These are phyloP conservation scores for Pestalotiopsis fici DNA, from an alignment of 2,329 filamentous ascomycete genomes.

Conservation along the genomic window DNA sequence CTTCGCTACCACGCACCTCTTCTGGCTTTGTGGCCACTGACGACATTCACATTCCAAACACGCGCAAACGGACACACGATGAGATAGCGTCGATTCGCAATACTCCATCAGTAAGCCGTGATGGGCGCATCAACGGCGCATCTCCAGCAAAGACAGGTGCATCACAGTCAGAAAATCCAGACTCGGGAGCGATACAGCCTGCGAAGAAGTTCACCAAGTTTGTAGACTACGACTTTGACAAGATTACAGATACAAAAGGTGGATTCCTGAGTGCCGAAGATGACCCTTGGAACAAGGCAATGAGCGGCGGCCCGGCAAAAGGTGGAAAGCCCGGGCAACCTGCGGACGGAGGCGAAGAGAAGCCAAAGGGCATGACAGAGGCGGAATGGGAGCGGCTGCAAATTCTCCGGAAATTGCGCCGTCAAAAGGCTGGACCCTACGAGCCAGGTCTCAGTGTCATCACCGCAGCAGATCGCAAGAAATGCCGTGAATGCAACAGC, in stretches of 20 bases:
- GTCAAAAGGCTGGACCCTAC: constrained; percentile 77
- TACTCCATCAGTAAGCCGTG: constrained; percentile 63
- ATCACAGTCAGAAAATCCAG: constrained; percentile 15
- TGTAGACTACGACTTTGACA: constrained; percentile 96
- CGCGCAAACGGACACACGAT: constrained; percentile 70
- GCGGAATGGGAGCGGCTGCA: constrained; percentile 90
- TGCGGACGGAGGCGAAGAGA: constrained; percentile 51
- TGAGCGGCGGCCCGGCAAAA: constrained; percentile 50
- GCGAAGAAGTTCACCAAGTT: constrained; percentile 90
- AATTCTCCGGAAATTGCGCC: constrained; percentile 69
- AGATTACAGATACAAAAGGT: constrained; percentile 97
- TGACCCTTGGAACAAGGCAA: constrained; percentile 83
- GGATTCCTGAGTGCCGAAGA: constrained; percentile 91
- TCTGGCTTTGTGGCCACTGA: constrained; percentile 74
- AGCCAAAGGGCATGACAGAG: constrained; percentile 84
- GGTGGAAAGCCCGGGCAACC: constrained; percentile 30
- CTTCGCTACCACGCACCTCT: constrained; percentile 49
- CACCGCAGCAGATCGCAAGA: constrained; percentile 65
- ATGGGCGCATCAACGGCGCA: constrained; percentile 56
- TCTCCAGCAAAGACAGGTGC: constrained; percentile 37
- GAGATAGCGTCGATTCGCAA: constrained; percentile 54
- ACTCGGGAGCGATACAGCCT: constrained; percentile 60
- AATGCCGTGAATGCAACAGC: constrained; percentile 79
- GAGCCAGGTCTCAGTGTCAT: constrained; percentile 86
- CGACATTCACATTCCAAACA: constrained; percentile 59